Evolutionary conservation across 2,329 filamentous ascomycete genomes (phyloP).

Genomic region (Cladophialophora carrionii): DNA sequence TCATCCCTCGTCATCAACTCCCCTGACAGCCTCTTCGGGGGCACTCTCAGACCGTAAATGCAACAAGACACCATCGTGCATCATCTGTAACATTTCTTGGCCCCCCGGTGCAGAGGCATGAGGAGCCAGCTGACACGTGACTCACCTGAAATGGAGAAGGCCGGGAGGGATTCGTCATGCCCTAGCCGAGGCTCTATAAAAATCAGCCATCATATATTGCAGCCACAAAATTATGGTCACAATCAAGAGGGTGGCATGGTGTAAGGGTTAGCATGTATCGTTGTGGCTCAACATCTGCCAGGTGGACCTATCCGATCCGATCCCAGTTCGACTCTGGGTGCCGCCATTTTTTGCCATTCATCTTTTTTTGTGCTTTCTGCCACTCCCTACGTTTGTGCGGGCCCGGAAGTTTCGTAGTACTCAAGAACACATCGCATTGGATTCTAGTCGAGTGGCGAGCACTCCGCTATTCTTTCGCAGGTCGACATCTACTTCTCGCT

Average conservation of each 20-base stretch:
- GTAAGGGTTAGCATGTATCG: constrained; percentile 28
- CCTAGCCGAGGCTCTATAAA: background rate
- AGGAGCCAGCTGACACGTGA: background rate
- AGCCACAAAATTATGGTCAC: background rate
- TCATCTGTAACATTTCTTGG: background rate
- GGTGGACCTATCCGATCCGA: constrained; percentile 21
- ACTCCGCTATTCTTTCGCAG: background rate
- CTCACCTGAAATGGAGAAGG: too few species aligned
- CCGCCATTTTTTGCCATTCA: constrained; percentile 2
- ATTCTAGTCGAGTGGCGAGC: background rate
- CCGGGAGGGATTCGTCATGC: too few species aligned
- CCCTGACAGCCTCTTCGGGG: background rate
- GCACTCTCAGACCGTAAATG: background rate
- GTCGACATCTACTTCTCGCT: background rate
- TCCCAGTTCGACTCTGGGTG: constrained; percentile 25
- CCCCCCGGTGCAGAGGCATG: too few species aligned
- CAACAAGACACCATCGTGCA: background rate
- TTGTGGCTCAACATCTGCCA: constrained; percentile 16
- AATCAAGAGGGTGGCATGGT: constrained; percentile 8
- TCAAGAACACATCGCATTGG: background rate
- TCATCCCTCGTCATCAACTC: too few species aligned
- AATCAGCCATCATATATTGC: background rate
- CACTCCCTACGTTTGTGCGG: background rate
- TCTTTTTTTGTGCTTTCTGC: background rate
- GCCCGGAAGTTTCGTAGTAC: background rate